Evolutionary conservation across 257 asterid species (phyloP).

Genomic region (Nicotiana attenuata): DNA sequence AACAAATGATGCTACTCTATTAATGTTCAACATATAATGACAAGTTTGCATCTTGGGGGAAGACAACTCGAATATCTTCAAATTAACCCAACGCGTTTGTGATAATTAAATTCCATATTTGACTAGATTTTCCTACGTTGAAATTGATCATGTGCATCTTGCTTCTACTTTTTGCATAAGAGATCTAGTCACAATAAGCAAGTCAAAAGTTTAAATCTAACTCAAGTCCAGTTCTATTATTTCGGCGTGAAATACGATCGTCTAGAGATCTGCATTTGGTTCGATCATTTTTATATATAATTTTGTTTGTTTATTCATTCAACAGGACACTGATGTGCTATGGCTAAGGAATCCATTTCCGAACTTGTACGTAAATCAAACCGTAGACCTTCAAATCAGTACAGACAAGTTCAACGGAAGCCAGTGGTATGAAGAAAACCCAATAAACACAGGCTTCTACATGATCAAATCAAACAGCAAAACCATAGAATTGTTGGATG

Average conservation of each 20-base stretch:
- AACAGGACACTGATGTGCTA: slow-evolving; percentile 57
- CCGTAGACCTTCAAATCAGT: slow-evolving; percentile 55
- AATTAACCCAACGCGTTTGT: not conserved
- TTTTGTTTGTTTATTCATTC: not conserved
- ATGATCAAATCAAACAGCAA: slow-evolving; percentile 40
- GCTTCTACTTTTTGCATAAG: not conserved
- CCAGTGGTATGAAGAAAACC: slow-evolving; percentile 24
- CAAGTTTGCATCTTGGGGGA: not conserved
- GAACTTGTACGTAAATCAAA: slow-evolving; percentile 26
- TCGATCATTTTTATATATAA: no score
- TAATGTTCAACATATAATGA: not conserved
- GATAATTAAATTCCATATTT: not conserved
- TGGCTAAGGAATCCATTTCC: slow-evolving; percentile 67
- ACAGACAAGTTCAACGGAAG: slow-evolving; percentile 42
- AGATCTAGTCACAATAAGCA: not conserved
- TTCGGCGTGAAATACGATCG: not conserved
- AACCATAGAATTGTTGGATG: slow-evolving; percentile 43
- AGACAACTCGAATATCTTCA: not conserved
- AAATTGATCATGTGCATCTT: not conserved
- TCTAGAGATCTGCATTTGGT: not conserved
- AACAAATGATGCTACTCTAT: not conserved
- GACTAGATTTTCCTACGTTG: not conserved
- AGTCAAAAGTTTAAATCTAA: not conserved
- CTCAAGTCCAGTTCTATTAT: not conserved
- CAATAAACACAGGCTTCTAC: slow-evolving; percentile 69